phyloP scores from a whole-genome alignment of 1,139 yeast species.

The Suhomyces wounanorum region DNA sequence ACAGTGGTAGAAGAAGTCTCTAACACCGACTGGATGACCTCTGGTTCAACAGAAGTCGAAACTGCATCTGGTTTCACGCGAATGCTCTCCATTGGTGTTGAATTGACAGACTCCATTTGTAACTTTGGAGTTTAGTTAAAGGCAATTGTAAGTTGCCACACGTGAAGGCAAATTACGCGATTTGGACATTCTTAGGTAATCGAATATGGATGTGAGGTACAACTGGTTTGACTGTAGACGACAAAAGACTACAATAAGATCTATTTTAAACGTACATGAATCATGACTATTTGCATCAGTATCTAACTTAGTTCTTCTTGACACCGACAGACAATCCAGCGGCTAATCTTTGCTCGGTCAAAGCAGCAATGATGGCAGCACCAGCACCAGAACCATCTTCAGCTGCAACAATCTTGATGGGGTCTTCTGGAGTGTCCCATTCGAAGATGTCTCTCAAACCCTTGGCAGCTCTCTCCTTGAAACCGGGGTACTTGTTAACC shows the following conservation, averaged over 20 bases:
- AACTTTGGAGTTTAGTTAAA: neutral
- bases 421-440: constrained; percentile 72
- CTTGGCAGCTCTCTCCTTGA: constrained; percentile 84
- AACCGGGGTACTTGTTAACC: constrained; percentile 88
- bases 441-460: constrained; percentile 88
- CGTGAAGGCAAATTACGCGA: neutral
- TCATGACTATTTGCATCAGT: neutral
- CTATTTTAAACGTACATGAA: neutral
- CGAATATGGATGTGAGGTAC: too few relatives aligned
- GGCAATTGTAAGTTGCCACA: neutral
- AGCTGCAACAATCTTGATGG: constrained; percentile 82
- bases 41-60: neutral
- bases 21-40: neutral
- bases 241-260: neutral
- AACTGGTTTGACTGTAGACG: too few relatives aligned
- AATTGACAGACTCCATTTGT: neutral
- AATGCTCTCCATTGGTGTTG: neutral
- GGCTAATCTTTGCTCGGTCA: constrained; percentile 75
- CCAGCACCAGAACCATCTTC: constrained; percentile 99
- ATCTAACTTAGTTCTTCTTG: constrained; percentile 5
- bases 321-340: constrained; percentile 77
- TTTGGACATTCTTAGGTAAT: too few relatives aligned
- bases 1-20: neutral
- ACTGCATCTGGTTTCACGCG: neutral
- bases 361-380: constrained; percentile 95